These are phyloP conservation scores for Magnaporthiopsis poae DNA, from an alignment of 2,329 filamentous ascomycete genomes.

Conservation along the genomic window DNA sequence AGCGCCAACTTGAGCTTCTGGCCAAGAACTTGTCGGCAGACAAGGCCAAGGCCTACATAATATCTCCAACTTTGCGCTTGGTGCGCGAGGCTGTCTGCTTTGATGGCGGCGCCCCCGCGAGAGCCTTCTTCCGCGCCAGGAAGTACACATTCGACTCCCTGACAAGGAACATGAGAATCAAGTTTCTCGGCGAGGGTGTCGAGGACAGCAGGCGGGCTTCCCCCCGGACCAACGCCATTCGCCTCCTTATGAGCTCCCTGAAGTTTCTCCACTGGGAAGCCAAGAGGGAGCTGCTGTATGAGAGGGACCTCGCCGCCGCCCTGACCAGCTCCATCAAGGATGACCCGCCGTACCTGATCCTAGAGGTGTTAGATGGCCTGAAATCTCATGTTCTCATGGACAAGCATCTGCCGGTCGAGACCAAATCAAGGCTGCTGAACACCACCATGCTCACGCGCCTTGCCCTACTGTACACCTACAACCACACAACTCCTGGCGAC, in stretches of 20 bases:
- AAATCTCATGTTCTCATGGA: constrained; percentile 66
- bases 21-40: constrained; percentile 69
- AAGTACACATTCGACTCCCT: constrained; percentile 72
- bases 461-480: constrained; percentile 58
- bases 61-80: constrained; percentile 77
- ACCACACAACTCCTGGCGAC: constrained; percentile 40
- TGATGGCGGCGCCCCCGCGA: constrained; percentile 74
- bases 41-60: constrained; percentile 75
- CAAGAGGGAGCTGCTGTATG: constrained; percentile 74
- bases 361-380: constrained; percentile 64
- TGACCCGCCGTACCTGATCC: constrained; percentile 65
- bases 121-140: constrained; percentile 65
- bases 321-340: constrained; percentile 68
- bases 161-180: constrained; percentile 69
- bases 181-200: constrained; percentile 44
- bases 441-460: constrained; percentile 64
- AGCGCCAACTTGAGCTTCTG: constrained; percentile 69
- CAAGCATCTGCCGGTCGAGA: constrained; percentile 57
- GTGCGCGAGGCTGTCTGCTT: constrained; percentile 77
- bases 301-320: constrained; percentile 58
- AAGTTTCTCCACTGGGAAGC: constrained; percentile 66
- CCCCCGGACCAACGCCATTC: constrained; percentile 70
- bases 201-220: constrained; percentile 65
- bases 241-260: constrained; percentile 70
- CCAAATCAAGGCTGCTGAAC: constrained; percentile 68